Evolutionary conservation across 108 stramenopile genomes (phyloP), one percentile per base, ranked within the genome.

Genomic region (Cylindrotheca closterium): DNA sequence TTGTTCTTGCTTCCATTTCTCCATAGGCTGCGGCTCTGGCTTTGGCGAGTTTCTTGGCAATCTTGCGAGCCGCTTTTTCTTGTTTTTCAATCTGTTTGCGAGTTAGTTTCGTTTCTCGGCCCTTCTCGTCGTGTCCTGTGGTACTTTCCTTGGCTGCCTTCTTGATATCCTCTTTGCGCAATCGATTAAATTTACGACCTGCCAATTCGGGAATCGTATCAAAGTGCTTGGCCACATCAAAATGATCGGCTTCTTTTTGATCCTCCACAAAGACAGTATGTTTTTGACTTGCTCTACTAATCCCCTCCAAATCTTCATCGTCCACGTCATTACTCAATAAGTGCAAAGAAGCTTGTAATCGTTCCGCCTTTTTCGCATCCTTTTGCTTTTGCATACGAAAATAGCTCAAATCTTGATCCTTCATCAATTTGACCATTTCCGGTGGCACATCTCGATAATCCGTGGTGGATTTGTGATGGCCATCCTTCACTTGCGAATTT

Each of bases 391-490:
- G 85, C 87, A 90, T 86, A 29, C 81, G 70, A 15, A 98, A 63
- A 76, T 98, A 99, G 10, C 75, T 86, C 66, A 98, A 60, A 84
- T 99, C 98, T 81, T 99, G 97, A 64, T 91, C 92, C 74, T 98
- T 98, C 86, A 99, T 89, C 53, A 97, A 49, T 32, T 79, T 70
- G 1, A 94, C 71, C 42, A 87, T 77, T 45, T 89, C 92, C 3
- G 73, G 60, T 8, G 77, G 87, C 26, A 94, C 18, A 10, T 63
- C 65, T 51, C 84, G 60, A 45, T 76, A 51, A 10, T 79, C 74
- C 56, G 78, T 75, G 10, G 71, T 60, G 4, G 78, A 79, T 70
- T 74, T 82, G 23, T 78, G 65, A 49, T 85, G 74, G 19, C 84
- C 84, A 54, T 79, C 78, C 65, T 86, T 79, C 21, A 95, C 88